Evolutionary conservation across 768 basidiomycete genomes (phyloP), one percentile per base, ranked within the genome.

Genomic region (Auricularia sp.): DNA sequence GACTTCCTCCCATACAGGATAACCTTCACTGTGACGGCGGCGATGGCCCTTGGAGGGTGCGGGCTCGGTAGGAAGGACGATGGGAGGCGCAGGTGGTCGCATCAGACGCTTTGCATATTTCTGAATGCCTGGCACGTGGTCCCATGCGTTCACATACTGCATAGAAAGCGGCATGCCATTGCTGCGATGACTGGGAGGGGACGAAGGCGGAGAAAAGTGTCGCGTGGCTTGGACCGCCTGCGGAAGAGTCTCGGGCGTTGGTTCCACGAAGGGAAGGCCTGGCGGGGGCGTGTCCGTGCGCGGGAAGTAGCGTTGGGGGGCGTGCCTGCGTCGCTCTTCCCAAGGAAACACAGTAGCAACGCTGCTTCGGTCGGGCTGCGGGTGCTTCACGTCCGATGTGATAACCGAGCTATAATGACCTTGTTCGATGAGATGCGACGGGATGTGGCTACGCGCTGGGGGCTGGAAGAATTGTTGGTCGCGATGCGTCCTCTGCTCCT

Each of bases 291-390:
- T 77, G 60, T 87, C 86, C 36, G 81, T 76, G n/a, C 74, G 76
- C 35, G 90, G 92, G 70, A 92, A 92, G 36, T 88, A 82, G 62
- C 91, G 87, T 34, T 79, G 80, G 14, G 90, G 91, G 67, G 80
- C 68, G 60, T 78, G 81, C 36, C 88, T 84, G 12, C 83, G 87
- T 69, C 83, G 82, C 65, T 86, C 83, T 72, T 99, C 96, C 96
- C 96, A 99, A n/a, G 96, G 94, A 74, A 99, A 98, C 39, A 97
- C 79, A 39, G 81, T 77, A 66, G 87, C 87, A 23, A 95, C 83
- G 70, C 90, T 90, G 33, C 75, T 76, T 34, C 78, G 81, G 72
- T 94, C 90, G 3, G 93, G 91, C 67, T 59, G 47, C 34, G 56
- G 56, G 34, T 59, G 56, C 56, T 6, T 23, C 35, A 65, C 60